Base-by-base conservation (phyloP, 1,284 basidiomycete species). In the Gymnopus androsaceus region DNA sequence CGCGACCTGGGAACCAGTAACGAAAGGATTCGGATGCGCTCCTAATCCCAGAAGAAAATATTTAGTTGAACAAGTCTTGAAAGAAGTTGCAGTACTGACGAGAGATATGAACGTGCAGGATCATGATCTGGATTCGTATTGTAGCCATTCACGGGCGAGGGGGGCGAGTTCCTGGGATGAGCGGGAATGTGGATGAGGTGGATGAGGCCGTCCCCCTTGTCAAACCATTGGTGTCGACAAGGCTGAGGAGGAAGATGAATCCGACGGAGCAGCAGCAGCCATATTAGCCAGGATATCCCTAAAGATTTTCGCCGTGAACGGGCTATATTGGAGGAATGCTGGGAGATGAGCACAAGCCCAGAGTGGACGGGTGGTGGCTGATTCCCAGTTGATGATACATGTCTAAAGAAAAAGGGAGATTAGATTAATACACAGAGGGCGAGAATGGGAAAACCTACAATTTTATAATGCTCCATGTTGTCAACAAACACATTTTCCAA, bases 331-430 rank as follows among this genome's bases (percentile, higher is more conserved):
- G 5, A 92, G 80, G 67, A 92, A 91, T 0, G 87, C 82, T 0
- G 89, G 88, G 3, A 90, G 76, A 62, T 95, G 88, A 0, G 90
- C 88, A 59, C 85, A 87, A 25, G 86, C 86, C 82, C 93, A 92
- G 19, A 92, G 77, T 6, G 89, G 90, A 17, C 90, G 79, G 4
- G 85, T 90, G 7, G 88, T 90, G 15, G 89, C 91, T 9, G 88
- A 89, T 67, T 92, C 89, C 90, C 89, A 92, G 64, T 92, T 90
- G 48, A 92, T 92, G 59, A 92, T 81, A 64, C 88, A 89, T 1
- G 87, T 88, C 90, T 92, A 63, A 1, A 37, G 38, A 25, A 40
- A 58, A 45, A 23, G 15, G 19, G 17, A 48, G 38, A 49, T 51
- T 54, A 45, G 49, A 40, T 23, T 45, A 30, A 51, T 52, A 52